Conservation (phyloP, 805 yeast species). For the Yamadazyma sp. region DNA sequence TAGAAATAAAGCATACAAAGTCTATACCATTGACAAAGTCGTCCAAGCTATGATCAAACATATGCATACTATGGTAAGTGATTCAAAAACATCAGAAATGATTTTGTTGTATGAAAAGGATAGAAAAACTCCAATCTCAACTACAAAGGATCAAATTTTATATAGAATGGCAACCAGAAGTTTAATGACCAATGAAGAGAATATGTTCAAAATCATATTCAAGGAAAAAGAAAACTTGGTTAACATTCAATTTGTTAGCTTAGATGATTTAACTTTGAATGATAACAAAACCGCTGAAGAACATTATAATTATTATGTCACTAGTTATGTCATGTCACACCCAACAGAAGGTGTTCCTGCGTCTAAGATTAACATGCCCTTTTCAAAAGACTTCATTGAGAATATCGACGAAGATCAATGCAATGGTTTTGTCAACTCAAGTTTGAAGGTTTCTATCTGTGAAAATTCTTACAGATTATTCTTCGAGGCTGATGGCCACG, state of each 20-base stretch:
- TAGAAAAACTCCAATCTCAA: slow-evolving; percentile 58
- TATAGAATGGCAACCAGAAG: slow-evolving; percentile 86
- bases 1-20: slow-evolving; percentile 86
- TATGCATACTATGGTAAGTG: slow-evolving; percentile 79
- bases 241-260: slow-evolving; percentile 76
- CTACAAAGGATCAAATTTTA: slow-evolving; percentile 82
- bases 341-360: slow-evolving; percentile 96
- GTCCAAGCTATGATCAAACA: slow-evolving; percentile 73
- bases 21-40: slow-evolving; percentile 91
- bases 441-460: slow-evolving; percentile 74
- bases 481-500: slow-evolving; percentile 76
- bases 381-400: slow-evolving; percentile 58
- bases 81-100: slow-evolving; percentile 76
- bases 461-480: slow-evolving; percentile 75
- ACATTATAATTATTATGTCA: slow-evolving; percentile 88
- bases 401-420: slow-evolving; percentile 53
- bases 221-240: slow-evolving; percentile 51
- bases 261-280: slow-evolving; percentile 80
- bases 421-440: slow-evolving; percentile 66
- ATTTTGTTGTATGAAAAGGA: slow-evolving; percentile 80
- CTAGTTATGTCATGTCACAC: slow-evolving; percentile 89
- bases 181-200: slow-evolving; percentile 77
- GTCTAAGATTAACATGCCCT: slow-evolving; percentile 73
- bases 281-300: slow-evolving; percentile 72
- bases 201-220: slow-evolving; percentile 84